Conservation (phyloP, 768 basidiomycete genomes). For the Russula virescens region DNA sequence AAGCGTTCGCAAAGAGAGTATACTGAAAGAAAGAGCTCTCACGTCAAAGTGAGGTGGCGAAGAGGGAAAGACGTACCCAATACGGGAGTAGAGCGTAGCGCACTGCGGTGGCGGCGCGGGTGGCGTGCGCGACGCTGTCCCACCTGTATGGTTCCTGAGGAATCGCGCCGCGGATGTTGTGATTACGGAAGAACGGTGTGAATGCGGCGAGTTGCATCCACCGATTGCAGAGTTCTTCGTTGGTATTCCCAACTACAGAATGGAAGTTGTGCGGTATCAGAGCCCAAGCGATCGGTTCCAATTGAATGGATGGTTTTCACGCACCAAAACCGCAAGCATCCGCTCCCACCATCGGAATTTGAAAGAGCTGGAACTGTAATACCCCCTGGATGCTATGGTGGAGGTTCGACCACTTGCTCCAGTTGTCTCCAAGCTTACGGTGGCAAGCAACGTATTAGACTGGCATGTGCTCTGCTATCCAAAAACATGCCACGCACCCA, state of each 20-base stretch:
- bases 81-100: constrained; percentile 72
- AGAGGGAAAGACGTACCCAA: constrained; percentile 47
- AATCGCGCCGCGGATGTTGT: constrained; percentile 58
- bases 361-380: constrained; percentile 79
- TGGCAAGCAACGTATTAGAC: not conserved
- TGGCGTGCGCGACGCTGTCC: constrained; percentile 73
- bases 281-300: too few relatives aligned
- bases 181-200: constrained; percentile 77
- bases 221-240: constrained; percentile 76
- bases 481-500: constrained; percentile 42
- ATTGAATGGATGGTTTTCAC: constrained; percentile 25
- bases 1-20: constrained; percentile 66
- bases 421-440: constrained; percentile 66
- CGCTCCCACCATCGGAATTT: constrained; percentile 79
- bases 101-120: constrained; percentile 61
- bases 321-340: constrained; percentile 66
- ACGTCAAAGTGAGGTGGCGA: not conserved
- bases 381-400: constrained; percentile 65
- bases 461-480: not conserved
- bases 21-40: constrained; percentile 39
- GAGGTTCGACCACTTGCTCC: constrained; percentile 69
- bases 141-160: constrained; percentile 79
- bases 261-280: not conserved
- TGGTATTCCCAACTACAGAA: constrained; percentile 48
- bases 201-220: constrained; percentile 89